Evolutionary conservation across 306 rosid species (phyloP).

Genomic region (Lathyrus tuberosus): DNA sequence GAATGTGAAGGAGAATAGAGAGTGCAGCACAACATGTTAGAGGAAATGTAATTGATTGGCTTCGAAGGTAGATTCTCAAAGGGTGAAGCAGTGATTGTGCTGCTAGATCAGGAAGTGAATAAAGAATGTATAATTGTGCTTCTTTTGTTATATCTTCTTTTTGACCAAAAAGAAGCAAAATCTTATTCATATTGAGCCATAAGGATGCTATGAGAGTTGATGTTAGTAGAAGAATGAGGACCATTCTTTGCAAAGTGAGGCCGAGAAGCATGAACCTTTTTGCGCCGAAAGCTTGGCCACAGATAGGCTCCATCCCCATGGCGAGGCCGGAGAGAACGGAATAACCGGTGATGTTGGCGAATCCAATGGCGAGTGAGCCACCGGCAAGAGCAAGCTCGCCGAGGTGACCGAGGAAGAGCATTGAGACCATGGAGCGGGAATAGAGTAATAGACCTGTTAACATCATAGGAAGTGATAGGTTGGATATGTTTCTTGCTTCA

Average conservation of each 20-base stretch:
- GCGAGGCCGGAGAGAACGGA: constrained; percentile 45
- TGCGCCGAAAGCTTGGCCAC: constrained; percentile 46
- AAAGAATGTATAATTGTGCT: constrained; percentile 39
- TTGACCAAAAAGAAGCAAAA: constrained; percentile 37
- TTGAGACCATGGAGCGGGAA: too few relatives aligned
- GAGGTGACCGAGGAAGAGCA: too few relatives aligned
- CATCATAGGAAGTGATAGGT: too few relatives aligned
- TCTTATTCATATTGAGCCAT: constrained; percentile 42
- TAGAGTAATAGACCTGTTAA: too few relatives aligned
- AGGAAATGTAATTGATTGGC: constrained; percentile 45
- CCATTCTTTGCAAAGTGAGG: constrained; percentile 40
- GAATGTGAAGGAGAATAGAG: constrained; percentile 45
- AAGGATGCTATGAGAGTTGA: constrained; percentile 30
- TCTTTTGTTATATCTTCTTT: constrained; percentile 42
- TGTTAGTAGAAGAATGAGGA: constrained; percentile 36
- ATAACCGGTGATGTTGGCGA: too few relatives aligned
- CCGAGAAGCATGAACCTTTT: constrained; percentile 40
- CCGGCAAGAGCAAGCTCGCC: too few relatives aligned
- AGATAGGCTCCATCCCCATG: constrained; percentile 54
- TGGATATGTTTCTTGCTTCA: too few relatives aligned
- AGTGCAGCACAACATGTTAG: constrained; percentile 40
- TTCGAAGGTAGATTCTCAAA: constrained; percentile 46
- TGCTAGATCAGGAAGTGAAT: constrained; percentile 44
- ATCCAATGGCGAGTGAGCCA: too few relatives aligned
- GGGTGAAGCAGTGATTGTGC: constrained; percentile 47